phyloP scores from a whole-genome alignment of 768 basidiomycete species.

The Psilocybe azurescens region DNA sequence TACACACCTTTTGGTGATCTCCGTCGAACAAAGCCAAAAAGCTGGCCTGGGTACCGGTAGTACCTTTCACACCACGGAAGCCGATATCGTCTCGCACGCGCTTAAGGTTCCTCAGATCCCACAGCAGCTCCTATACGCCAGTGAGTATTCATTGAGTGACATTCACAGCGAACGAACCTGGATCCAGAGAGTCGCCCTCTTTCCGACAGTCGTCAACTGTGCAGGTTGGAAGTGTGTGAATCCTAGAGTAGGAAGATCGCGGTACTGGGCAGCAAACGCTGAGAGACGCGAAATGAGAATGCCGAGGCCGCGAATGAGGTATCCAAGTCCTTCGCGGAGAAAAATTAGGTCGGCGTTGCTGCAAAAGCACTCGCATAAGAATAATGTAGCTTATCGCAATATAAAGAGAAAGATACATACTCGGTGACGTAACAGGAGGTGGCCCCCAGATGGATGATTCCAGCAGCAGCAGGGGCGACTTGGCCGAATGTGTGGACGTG shows the following conservation, averaged over 20 bases:
- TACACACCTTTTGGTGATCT: conserved; percentile 79
- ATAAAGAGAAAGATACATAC: conserved; percentile 49
- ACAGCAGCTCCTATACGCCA: conserved; percentile 78
- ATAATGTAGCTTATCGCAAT: neutral
- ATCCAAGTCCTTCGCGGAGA: conserved; percentile 82
- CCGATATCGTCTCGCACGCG: conserved; percentile 91
- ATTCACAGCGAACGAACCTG: conserved; percentile 54
- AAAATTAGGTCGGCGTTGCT: conserved; percentile 99
- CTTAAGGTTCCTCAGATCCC: conserved; percentile 94
- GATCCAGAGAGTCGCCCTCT: conserved; percentile 95
- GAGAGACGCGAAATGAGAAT: conserved; percentile 90
- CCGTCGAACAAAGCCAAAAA: conserved; percentile 95
- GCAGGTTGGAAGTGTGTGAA: conserved; percentile 99
- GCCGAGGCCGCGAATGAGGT: conserved; percentile 87
- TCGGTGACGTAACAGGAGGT: conserved; percentile 99
- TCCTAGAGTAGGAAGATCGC: conserved; percentile 90
- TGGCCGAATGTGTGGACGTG: conserved; percentile 97
- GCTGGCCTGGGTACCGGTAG: conserved; percentile 97
- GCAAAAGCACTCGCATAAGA: neutral
- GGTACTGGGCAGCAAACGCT: conserved; percentile 82
- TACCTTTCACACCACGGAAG: conserved; percentile 99
- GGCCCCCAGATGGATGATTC: conserved; percentile 95
- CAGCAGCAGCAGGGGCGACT: conserved; percentile 92
- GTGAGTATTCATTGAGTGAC: neutral
- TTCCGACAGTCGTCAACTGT: conserved; percentile 97